A percentile compares a stretch with the other conserved stretches of the same genome.
Conservation (phyloP, 352 stramenopile genomes). For the Phytophthora pseudosyringae region DNA sequence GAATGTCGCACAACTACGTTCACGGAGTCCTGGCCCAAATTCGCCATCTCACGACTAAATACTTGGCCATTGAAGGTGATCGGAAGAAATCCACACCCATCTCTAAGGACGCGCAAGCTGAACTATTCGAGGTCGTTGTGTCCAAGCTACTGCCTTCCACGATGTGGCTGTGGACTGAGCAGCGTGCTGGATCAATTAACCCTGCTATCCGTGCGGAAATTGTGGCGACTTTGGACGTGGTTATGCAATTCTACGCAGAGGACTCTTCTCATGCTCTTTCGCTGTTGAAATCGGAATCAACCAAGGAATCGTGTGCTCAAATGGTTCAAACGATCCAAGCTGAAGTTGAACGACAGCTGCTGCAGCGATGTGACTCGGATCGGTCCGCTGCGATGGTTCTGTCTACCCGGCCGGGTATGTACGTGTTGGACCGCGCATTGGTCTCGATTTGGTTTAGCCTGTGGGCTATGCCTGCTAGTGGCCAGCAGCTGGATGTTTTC, state of each 20-base stretch:
- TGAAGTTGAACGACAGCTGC: conserved; percentile 41
- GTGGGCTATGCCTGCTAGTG: conserved; percentile 23
- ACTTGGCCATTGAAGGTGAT: conserved; percentile 24
- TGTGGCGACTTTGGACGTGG: conserved; percentile 53
- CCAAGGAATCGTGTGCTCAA: conserved; percentile 21
- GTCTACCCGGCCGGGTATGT: conserved; percentile 44
- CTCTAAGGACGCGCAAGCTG: conserved; percentile 15
- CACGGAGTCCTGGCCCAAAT: conserved; percentile 74
- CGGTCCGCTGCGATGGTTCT: conserved; percentile 17
- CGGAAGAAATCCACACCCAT: conserved; percentile 9
- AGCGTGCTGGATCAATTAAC: conserved; percentile 32
- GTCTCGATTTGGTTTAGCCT: conserved; percentile 59
- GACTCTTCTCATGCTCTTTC: conserved; percentile 16
- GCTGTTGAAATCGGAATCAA: conserved; percentile 13
- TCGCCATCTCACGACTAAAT: conserved; percentile 54
- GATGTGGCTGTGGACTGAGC: conserved; percentile 54
- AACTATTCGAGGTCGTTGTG: conserved; percentile 41
- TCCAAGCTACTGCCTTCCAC: conserved; percentile 46
- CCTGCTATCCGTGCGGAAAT: conserved; percentile 56
- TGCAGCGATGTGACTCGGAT: conserved; percentile 34
- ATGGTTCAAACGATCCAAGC: conserved; percentile 25
- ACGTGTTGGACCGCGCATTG: conserved; percentile 51
- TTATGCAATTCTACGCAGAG: conserved; percentile 42
- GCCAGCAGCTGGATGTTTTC: conserved; percentile 18
- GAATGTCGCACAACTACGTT: conserved; percentile 63